Percentiles rank a stretch among this genome's conserved stretches.
Evolutionary conservation across 257 asterid species (phyloP).

Genomic region (Nicotiana knightiana): DNA sequence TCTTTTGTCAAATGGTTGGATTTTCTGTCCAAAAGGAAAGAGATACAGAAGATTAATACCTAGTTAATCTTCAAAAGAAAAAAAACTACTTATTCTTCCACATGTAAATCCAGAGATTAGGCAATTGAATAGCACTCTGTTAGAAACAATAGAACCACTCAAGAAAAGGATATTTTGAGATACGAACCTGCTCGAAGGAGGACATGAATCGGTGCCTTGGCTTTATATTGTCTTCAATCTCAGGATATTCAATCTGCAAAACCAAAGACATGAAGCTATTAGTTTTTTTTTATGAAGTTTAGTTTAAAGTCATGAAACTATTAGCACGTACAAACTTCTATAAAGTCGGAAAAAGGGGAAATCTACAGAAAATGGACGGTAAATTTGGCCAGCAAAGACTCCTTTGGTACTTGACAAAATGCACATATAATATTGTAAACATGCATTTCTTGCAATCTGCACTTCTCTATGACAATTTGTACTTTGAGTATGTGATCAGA

Average conservation of each 20-base stretch:
- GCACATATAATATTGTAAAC: background rate
- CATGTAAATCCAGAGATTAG: background rate
- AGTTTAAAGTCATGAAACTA: background rate
- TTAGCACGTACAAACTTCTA: background rate
- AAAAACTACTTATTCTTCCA: background rate
- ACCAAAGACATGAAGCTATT: background rate
- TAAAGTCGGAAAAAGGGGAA: background rate
- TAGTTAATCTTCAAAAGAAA: background rate
- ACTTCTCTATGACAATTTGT: background rate
- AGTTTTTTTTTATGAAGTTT: too few species aligned
- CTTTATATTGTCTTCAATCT: slow-evolving; percentile 90
- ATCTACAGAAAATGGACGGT: background rate
- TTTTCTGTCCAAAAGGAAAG: slow-evolving; percentile 44
- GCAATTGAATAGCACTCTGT: background rate
- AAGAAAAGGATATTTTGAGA: background rate
- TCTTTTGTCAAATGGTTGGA: slow-evolving; percentile 73
- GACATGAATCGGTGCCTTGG: slow-evolving; percentile 99
- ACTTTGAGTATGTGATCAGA: background rate
- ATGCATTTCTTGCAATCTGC: background rate
- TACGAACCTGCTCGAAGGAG: slow-evolving; percentile 86
- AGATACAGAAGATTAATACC: background rate
- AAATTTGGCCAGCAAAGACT: background rate
- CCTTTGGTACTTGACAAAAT: background rate
- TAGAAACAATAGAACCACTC: background rate
- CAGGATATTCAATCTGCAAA: slow-evolving; percentile 93